Evolutionary conservation across 2,329 filamentous ascomycete species (phyloP).

Genomic region (Aspergillus sp.): DNA sequence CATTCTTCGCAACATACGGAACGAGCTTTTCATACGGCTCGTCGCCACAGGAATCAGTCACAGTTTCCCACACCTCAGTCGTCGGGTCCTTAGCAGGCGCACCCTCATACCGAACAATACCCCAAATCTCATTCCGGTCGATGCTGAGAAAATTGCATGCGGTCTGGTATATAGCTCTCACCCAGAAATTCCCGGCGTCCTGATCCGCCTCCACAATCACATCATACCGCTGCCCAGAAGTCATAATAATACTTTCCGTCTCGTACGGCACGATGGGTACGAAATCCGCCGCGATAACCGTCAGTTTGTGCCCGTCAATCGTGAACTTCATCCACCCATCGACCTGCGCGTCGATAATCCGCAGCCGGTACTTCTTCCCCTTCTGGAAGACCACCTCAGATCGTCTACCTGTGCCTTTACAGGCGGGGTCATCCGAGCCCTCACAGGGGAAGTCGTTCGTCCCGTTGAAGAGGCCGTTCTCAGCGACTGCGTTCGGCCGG

Average conservation of each 20-base stretch:
- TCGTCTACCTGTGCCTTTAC: not conserved
- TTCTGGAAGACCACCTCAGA: not conserved
- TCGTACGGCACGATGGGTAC: constrained; percentile 60
- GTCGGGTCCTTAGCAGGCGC: constrained; percentile 19
- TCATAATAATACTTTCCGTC: constrained; percentile 55
- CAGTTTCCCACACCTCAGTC: constrained; percentile 15
- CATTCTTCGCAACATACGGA: constrained; percentile 20
- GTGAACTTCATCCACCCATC: constrained; percentile 27
- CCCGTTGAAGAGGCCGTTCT: constrained; percentile 4
- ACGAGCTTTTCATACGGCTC: constrained; percentile 22
- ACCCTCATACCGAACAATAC: constrained; percentile 23
- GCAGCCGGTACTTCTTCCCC: constrained; percentile 28
- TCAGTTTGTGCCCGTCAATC: constrained; percentile 61
- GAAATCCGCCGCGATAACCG: constrained; percentile 64
- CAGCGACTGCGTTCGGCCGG: not conserved
- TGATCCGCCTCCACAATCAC: constrained; percentile 46
- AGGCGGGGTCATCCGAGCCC: not conserved
- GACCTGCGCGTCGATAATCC: constrained; percentile 43
- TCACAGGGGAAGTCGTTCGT: constrained; percentile 28
- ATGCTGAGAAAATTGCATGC: constrained; percentile 17
- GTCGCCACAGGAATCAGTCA: constrained; percentile 21
- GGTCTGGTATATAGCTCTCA: constrained; percentile 23
- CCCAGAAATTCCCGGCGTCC: constrained; percentile 43
- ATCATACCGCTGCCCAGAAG: constrained; percentile 38
- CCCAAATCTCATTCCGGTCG: constrained; percentile 18